Conservation (phyloP, 306 rosid species). For the Cucumis melo region DNA sequence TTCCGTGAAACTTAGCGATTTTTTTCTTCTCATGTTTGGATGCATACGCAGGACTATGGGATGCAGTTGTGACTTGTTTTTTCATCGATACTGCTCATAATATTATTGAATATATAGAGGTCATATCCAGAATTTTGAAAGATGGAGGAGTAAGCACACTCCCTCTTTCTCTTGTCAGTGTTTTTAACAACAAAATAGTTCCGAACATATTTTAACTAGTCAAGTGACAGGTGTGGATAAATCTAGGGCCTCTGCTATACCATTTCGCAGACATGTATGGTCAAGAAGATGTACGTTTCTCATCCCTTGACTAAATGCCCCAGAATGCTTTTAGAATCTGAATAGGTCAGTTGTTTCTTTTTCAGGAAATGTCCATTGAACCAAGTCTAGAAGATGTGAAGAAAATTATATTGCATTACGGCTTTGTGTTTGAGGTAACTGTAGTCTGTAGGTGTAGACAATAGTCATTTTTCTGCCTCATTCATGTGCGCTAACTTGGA, state of each 20-base stretch:
- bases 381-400: slow-evolving; percentile 91
- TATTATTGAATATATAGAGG: slow-evolving; percentile 74
- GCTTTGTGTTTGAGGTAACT: slow-evolving; percentile 72
- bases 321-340: background rate
- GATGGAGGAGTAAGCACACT: slow-evolving; percentile 81
- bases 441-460: slow-evolving; percentile 6
- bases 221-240: slow-evolving; percentile 82
- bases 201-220: background rate
- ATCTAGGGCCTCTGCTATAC: slow-evolving; percentile 86
- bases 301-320: background rate
- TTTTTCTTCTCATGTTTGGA: slow-evolving; percentile 18
- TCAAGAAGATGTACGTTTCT: slow-evolving; percentile 63
- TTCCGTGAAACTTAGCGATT: background rate
- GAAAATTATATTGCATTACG: slow-evolving; percentile 61
- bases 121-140: slow-evolving; percentile 72
- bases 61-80: slow-evolving; percentile 91
- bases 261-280: slow-evolving; percentile 89
- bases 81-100: slow-evolving; percentile 94
- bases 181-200: background rate
- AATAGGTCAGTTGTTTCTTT: background rate
- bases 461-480: background rate
- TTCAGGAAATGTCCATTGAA: slow-evolving; percentile 88
- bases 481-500: background rate
- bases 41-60: slow-evolving; percentile 79
- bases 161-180: background rate